Evolutionary conservation across 2,329 filamentous ascomycete genomes (phyloP), one percentile per base, ranked within the genome.

Genomic region (Sclerotinia nivalis): DNA sequence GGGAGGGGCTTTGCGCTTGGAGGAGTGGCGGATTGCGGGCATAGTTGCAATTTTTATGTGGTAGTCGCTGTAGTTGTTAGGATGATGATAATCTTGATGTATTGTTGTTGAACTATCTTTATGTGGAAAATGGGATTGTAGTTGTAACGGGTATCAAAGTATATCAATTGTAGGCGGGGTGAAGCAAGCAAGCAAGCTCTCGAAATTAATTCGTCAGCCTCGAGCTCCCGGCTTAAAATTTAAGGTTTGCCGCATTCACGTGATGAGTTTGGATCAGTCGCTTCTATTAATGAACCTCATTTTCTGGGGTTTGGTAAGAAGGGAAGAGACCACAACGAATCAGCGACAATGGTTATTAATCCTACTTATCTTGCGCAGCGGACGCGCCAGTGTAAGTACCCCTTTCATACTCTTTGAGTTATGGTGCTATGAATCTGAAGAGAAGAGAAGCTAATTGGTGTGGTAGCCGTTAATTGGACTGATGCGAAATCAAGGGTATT

Each of bases 401-500:
- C 62, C 69, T 70, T 15, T 5, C 28, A 22, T 22, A 12, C 22
- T 45, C n/a, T 25, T 40, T 40, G 61, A 9, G 31, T 20, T 25
- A 49, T 64, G 18, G 2, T 64, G 7, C 13, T 47, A 34, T 66
- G n/a, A 7, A 34, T 62, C 47, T 70, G 59, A 58, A 71, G 54
- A 54, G 28, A 72, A 58, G 69, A 72, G 78, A 80, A 96, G 93
- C 94, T 81, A 78, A 77, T 68, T 56, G 68, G 55, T 54, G 70
- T 13, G 74, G 79, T 80, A 97, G 95, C 95, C 80, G 85, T 88
- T 84, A 97, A 91, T 86, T 97, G 92, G 93, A 80, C 83, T 77
- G 93, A 98, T 85, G 95, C 95, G 78, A 93, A 92, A 83, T 86
- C 85, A 80, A 89, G 95, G 85, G 96, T 97, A 74, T 83, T 97